Conservation (phyloP, 352 stramenopile genomes). For the Phytopythium mirpurense region DNA sequence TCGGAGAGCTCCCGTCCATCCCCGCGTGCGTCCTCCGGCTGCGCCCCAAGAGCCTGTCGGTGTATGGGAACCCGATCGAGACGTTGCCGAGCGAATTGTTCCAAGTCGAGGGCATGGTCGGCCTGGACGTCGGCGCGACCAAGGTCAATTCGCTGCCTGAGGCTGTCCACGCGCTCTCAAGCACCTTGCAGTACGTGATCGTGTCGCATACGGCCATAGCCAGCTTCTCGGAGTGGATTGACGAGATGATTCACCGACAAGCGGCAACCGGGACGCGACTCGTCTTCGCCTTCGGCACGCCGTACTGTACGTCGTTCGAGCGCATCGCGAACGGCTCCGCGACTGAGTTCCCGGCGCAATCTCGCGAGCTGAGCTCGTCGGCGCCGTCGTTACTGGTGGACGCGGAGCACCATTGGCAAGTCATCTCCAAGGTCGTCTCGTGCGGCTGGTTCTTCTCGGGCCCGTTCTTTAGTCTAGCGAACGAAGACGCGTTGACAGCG, state of each 20-base stretch:
- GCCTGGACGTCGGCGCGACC: slow-evolving; percentile 13
- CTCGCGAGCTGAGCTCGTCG: neutral
- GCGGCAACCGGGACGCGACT: neutral
- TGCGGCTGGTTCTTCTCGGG: neutral
- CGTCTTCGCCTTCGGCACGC: neutral
- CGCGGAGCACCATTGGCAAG: neutral
- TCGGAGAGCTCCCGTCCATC: slow-evolving; percentile 11
- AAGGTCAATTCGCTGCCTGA: slow-evolving; percentile 12
- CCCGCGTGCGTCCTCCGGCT: slow-evolving; percentile 8
- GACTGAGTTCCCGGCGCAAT: neutral
- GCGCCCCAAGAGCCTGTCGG: slow-evolving; percentile 13
- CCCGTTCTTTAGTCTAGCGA: neutral
- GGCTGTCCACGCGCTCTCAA: slow-evolving; percentile 11
- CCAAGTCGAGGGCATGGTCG: slow-evolving; percentile 10
- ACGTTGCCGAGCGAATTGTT: slow-evolving; percentile 16
- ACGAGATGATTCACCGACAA: slow-evolving; percentile 1
- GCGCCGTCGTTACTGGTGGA: slow-evolving; percentile 2
- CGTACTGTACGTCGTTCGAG: neutral
- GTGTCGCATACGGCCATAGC: slow-evolving; percentile 15
- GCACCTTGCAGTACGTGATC: slow-evolving; percentile 10
- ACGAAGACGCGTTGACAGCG: neutral
- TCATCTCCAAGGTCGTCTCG: neutral
- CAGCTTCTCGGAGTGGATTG: slow-evolving; percentile 22
- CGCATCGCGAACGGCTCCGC: slow-evolving; percentile 1
- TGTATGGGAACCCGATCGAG: slow-evolving; percentile 18